A percentile compares a stretch with the other conserved stretches of the same genome.
phyloP scores from a whole-genome alignment of 306 rosid genomes.

The Elaeagnus macrophylla region DNA sequence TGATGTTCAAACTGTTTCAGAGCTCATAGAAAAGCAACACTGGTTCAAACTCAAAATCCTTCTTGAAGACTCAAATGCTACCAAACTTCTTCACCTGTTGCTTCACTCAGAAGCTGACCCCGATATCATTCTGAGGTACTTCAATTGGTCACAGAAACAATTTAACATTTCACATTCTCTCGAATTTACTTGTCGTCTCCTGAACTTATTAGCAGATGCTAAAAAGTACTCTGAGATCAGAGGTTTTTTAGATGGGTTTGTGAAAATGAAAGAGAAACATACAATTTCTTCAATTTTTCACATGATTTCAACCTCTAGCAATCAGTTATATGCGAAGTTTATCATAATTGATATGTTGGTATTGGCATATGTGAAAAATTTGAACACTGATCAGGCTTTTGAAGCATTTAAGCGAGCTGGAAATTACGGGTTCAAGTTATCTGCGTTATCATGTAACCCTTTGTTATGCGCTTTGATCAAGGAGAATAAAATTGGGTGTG shows the following conservation, averaged over 20 bases:
- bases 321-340: conserved; percentile 28
- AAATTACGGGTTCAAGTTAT: conserved; percentile 49
- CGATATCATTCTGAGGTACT: conserved; percentile 53
- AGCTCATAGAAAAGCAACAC: conserved; percentile 59
- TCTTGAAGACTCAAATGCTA: conserved; percentile 31
- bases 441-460: conserved; percentile 48
- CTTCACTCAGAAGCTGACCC: conserved; percentile 41
- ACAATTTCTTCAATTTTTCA: conserved; percentile 48
- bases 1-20: conserved; percentile 24
- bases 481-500: conserved; percentile 35
- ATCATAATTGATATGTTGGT: conserved; percentile 51
- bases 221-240: conserved; percentile 49
- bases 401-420: conserved; percentile 57
- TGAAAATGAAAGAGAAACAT: conserved; percentile 31
- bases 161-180: conserved; percentile 31
- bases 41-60: conserved; percentile 61
- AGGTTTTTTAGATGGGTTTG: conserved; percentile 45
- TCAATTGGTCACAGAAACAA: conserved; percentile 55
- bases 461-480: conserved; percentile 53
- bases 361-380: conserved; percentile 46
- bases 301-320: conserved; percentile 26
- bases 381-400: conserved; percentile 27
- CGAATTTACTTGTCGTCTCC: conserved; percentile 42
- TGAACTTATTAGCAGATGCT: conserved; percentile 39
- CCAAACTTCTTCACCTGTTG: conserved; percentile 38